Conservation (phyloP, 176 grass and related monocot species). For the Eremochloa ophiuroides region DNA sequence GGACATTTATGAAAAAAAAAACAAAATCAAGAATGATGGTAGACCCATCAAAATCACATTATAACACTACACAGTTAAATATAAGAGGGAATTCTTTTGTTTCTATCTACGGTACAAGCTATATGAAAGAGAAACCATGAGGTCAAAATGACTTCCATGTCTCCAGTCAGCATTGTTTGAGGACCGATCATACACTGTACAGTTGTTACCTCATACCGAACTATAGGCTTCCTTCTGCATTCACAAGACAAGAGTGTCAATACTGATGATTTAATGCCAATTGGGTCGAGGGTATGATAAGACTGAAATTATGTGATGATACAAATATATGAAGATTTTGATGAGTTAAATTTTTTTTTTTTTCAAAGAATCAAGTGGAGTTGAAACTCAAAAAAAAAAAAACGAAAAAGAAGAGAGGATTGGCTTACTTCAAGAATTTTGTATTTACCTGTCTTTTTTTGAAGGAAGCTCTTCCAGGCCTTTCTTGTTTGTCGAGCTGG, state of each 20-base stretch:
- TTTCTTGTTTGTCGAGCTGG: not conserved
- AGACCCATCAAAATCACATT: not conserved
- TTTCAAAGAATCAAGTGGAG: not conserved
- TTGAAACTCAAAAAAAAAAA: not conserved
- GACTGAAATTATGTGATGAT: not conserved
- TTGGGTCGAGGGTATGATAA: not conserved
- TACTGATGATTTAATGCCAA: not conserved
- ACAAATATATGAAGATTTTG: not conserved
- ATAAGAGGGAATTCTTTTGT: slow-evolving; percentile 6
- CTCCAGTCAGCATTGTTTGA: slow-evolving; percentile 22
- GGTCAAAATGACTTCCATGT: slow-evolving; percentile 22
- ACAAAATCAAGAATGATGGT: slow-evolving; percentile 10
- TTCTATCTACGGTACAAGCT: slow-evolving; percentile 34
- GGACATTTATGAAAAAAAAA: not conserved
- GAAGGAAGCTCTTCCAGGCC: slow-evolving; percentile 18
- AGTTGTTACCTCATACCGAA: slow-evolving; percentile 44
- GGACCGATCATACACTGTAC: slow-evolving; percentile 46
- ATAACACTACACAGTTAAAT: slow-evolving; percentile 18
- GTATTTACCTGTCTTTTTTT: slow-evolving; percentile 42
- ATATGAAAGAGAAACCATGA: slow-evolving; percentile 15
- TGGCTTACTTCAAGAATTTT: not conserved
- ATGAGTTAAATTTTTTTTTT: not conserved
- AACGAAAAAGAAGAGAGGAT: too few species aligned
- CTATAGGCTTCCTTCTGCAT: slow-evolving; percentile 29
- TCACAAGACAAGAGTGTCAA: slow-evolving; percentile 5